These are phyloP conservation scores for Pseudonitzschia pungens DNA, from an alignment of 108 stramenopile genomes.

Conservation along the genomic window DNA sequence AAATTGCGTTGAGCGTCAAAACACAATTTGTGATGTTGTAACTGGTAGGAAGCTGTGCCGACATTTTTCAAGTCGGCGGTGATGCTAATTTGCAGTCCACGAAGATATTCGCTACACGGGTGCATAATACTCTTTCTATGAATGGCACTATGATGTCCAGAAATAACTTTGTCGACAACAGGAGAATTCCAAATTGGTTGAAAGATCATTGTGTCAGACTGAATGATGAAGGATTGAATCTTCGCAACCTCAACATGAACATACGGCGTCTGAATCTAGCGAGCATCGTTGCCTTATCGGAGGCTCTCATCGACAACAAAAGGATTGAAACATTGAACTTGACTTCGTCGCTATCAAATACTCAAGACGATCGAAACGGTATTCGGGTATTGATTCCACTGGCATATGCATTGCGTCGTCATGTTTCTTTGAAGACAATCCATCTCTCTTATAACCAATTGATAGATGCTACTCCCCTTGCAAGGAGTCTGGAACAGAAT, in stretches of 20 bases:
- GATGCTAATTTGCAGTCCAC: too few species aligned
- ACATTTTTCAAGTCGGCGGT: too few species aligned
- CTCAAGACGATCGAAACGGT: background rate
- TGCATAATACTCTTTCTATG: background rate
- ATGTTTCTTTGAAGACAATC: constrained; percentile 28
- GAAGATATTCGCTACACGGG: background rate
- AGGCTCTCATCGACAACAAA: constrained; percentile 34
- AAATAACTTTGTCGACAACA: background rate
- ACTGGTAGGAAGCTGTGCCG: too few species aligned
- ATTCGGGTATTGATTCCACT: constrained; percentile 13
- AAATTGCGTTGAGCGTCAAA: background rate
- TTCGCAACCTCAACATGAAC: constrained; percentile 49
- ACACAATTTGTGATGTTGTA: background rate
- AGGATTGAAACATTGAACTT: constrained; percentile 38
- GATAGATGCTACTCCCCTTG: constrained; percentile 17
- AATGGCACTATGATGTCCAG: background rate
- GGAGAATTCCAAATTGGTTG: constrained; percentile 13
- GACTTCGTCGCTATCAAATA: constrained; percentile 28
- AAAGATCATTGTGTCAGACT: constrained; percentile 11
- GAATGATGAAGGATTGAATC: constrained; percentile 10
- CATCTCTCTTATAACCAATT: constrained; percentile 50
- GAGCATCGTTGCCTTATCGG: constrained; percentile 20
- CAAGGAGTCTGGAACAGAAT: constrained; percentile 20
- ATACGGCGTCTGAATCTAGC: constrained; percentile 38
- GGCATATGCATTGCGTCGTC: constrained; percentile 19